A percentile compares a stretch with the other conserved stretches of the same genome.
phyloP scores from a whole-genome alignment of 768 basidiomycete genomes.

The Suillus occidentalis region DNA sequence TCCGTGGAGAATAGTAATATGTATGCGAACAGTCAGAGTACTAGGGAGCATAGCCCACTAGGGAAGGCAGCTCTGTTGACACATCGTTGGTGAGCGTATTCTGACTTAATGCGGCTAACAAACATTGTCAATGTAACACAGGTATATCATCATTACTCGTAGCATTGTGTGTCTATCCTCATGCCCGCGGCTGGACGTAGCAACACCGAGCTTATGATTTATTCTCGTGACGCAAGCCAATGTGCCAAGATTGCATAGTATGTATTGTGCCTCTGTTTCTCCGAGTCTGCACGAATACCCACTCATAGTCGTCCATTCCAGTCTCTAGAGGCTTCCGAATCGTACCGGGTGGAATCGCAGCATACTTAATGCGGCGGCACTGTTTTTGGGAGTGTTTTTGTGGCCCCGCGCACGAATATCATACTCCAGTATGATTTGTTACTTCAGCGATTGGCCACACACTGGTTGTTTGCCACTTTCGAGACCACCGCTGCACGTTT shows the following conservation, averaged over 20 bases:
- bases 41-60: background rate
- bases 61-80: background rate
- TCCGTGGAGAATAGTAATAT: background rate
- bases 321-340: background rate
- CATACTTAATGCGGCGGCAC: background rate
- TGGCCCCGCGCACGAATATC: background rate
- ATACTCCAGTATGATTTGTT: background rate
- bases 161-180: background rate
- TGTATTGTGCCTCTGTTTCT: background rate
- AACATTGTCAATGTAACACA: background rate
- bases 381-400: background rate
- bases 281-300: background rate
- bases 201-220: background rate
- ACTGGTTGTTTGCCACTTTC: background rate
- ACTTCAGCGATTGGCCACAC: background rate
- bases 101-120: background rate
- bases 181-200: background rate
- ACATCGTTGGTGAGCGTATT: background rate
- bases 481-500: background rate
- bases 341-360: background rate
- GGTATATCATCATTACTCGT: background rate
- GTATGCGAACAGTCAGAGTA: background rate
- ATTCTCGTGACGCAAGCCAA: background rate
- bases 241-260: background rate
- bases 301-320: background rate